Conservation (phyloP, 805 yeast species). For the Candida berthetii region DNA sequence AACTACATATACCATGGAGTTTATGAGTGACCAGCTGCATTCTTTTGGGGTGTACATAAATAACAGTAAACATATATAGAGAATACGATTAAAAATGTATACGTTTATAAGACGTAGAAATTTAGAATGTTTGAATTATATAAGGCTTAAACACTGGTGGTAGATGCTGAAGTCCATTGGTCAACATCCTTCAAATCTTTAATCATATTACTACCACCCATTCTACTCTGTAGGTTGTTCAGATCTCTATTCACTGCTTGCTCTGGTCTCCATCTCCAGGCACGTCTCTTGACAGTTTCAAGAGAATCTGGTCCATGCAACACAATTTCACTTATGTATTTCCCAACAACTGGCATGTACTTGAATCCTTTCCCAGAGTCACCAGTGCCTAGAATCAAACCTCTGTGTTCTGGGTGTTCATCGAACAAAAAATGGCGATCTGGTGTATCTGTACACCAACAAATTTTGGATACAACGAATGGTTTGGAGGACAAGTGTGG, state of each 20-base stretch:
- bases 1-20: no score
- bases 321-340: slow-evolving; percentile 24
- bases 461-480: slow-evolving; percentile 23
- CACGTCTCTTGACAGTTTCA: slow-evolving; percentile 15
- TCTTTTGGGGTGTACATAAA: slow-evolving; percentile 1
- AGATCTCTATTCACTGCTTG: slow-evolving; percentile 19
- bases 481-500: slow-evolving; percentile 25
- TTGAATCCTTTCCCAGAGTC: slow-evolving; percentile 32
- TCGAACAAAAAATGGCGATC: slow-evolving; percentile 26
- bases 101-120: no score
- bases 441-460: slow-evolving; percentile 32
- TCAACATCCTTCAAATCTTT: slow-evolving; percentile 21
- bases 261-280: slow-evolving; percentile 33
- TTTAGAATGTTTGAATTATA: no score
- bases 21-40: no score
- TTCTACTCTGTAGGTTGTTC: slow-evolving; percentile 19
- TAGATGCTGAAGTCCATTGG: slow-evolving; percentile 23
- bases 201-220: slow-evolving; percentile 23
- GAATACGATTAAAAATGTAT: no score
- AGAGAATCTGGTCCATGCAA: slow-evolving; percentile 23
- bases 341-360: slow-evolving; percentile 28
- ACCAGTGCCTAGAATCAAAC: slow-evolving; percentile 26
- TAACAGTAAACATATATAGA: no score
- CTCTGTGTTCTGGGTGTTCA: slow-evolving; percentile 22
- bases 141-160: no score